Base-by-base conservation (phyloP, 2,329 filamentous ascomycete species). In the Aspergillus ruber region DNA sequence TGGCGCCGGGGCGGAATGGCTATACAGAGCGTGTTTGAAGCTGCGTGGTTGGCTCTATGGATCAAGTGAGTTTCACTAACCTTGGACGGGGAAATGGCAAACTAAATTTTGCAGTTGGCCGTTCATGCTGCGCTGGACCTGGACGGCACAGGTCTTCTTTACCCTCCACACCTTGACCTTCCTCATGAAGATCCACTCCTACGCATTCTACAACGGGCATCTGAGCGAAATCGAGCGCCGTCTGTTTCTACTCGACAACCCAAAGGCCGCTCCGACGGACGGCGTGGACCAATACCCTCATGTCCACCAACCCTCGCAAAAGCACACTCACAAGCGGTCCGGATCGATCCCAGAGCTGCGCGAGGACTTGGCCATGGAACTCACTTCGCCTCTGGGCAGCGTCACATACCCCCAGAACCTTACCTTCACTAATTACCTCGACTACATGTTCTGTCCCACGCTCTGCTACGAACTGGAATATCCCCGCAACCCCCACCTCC, bases 111-210 rank as follows among this genome's bases (percentile, higher is more conserved):
- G 48, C 29, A 79, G 77, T 47, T 82, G 90, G 63, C 93, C 93
- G 0, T 97, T 97, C 56, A 68, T 85, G 57, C 76, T 94, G 7
- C 78, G 86, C 44, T 98, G 93, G 93, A 88, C 90, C 2, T 98
- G 93, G 93, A 98, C 93, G 0, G 85, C 91, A 2, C 93, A 97
- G 64, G 93, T 98, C 35, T 98, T 94, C 67, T 81, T 98, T 58
- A 85, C 90, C 9, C 76, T 98, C 29, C 93, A 98, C 69, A 85
- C 90, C 39, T 82, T 98, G 70, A 85, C 88, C 6, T 77, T 98
- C 17, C 82, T 96, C 44, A 98, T 98, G 93, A 98, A 98, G 76
- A 93, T 97, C 83, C 93, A 98, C 68, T 96, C 90, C 5, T 98
- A 95, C 63, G 87, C 89, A 20, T 98, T 97, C 68, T 98, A 98